These are phyloP conservation scores for Fusarium ramigenum DNA, from an alignment of 2,329 filamentous ascomycete genomes.

Conservation along the genomic window DNA sequence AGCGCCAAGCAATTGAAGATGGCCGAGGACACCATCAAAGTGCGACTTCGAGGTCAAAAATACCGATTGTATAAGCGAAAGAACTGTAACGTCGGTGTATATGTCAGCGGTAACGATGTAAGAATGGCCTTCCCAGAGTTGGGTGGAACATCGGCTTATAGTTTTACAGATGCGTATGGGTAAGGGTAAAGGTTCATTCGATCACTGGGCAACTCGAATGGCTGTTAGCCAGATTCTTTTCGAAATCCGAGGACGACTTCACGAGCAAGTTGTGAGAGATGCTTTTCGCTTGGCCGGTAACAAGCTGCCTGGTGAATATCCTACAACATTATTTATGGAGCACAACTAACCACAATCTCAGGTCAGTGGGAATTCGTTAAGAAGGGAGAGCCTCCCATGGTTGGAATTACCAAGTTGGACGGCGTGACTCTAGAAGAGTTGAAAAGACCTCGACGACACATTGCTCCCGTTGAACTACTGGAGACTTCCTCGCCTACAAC, in stretches of 20 bases:
- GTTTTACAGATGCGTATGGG: slow-evolving; percentile 84
- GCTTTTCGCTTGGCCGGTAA: slow-evolving; percentile 93
- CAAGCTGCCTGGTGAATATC: slow-evolving; percentile 83
- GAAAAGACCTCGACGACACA: slow-evolving; percentile 78
- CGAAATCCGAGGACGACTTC: slow-evolving; percentile 88
- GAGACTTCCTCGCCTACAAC: slow-evolving; percentile 47
- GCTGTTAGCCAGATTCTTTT: slow-evolving; percentile 92
- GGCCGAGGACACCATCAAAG: slow-evolving; percentile 93
- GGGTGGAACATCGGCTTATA: slow-evolving; percentile 27
- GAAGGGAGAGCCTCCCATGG: slow-evolving; percentile 88
- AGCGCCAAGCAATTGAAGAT: slow-evolving; percentile 86
- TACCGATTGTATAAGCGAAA: slow-evolving; percentile 94
- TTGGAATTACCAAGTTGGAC: slow-evolving; percentile 91
- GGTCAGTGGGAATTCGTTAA: slow-evolving; percentile 92
- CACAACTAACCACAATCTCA: slow-evolving; percentile 47
- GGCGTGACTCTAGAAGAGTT: slow-evolving; percentile 85
- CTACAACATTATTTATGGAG: background rate
- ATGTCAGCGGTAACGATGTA: slow-evolving; percentile 92
- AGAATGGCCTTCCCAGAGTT: slow-evolving; percentile 39
- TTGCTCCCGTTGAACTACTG: slow-evolving; percentile 58
- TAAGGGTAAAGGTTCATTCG: slow-evolving; percentile 97
- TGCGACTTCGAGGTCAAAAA: slow-evolving; percentile 86
- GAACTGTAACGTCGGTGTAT: slow-evolving; percentile 92
- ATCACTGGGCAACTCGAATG: slow-evolving; percentile 93
- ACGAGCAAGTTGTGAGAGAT: slow-evolving; percentile 94